A percentile compares a stretch with the other conserved stretches of the same genome.
phyloP scores from a whole-genome alignment of 2,329 filamentous ascomycete species.

The Colletotrichum echinochloae region DNA sequence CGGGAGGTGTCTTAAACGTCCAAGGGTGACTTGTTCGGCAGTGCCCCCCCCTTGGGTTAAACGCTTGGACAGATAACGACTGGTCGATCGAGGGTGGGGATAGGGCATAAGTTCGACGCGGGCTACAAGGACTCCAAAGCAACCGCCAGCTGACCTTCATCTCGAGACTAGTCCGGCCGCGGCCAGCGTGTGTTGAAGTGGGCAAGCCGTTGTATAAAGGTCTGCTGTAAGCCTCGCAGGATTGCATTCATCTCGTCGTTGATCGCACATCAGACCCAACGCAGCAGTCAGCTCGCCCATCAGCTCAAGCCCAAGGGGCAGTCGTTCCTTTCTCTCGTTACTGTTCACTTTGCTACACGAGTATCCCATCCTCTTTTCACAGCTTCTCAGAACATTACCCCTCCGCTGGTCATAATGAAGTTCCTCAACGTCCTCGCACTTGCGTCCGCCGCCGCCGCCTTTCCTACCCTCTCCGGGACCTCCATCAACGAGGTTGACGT shows the following conservation, averaged over 20 bases:
- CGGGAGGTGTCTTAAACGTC: conserved; percentile 25
- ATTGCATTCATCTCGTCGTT: conserved; percentile 23
- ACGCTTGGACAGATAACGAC: conserved; percentile 25
- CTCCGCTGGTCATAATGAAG: conserved; percentile 39
- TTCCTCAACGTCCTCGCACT: conserved; percentile 34
- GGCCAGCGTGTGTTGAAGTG: conserved; percentile 11
- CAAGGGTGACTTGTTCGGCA: conserved; percentile 18
- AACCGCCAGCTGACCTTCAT: conserved; percentile 15
- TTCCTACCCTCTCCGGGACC: conserved; percentile 29
- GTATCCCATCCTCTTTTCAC: neutral
- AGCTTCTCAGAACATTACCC: neutral
- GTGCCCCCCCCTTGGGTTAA: neutral
- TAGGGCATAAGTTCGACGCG: conserved; percentile 14
- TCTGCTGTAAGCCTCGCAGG: conserved; percentile 1
- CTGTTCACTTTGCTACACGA: conserved; percentile 20
- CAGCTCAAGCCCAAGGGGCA: conserved; percentile 36
- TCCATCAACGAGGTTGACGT: conserved; percentile 10
- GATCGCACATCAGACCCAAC: neutral
- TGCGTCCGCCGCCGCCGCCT: conserved; percentile 38
- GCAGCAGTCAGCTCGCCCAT: conserved; percentile 15
- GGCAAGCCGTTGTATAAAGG: conserved; percentile 34
- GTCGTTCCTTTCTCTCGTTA: conserved; percentile 26
- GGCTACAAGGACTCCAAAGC: conserved; percentile 15
- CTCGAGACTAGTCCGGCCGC: conserved; percentile 19
- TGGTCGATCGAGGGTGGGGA: conserved; percentile 16